Conservation (phyloP, 1,284 basidiomycete species). For the Vanrija sp. region DNA sequence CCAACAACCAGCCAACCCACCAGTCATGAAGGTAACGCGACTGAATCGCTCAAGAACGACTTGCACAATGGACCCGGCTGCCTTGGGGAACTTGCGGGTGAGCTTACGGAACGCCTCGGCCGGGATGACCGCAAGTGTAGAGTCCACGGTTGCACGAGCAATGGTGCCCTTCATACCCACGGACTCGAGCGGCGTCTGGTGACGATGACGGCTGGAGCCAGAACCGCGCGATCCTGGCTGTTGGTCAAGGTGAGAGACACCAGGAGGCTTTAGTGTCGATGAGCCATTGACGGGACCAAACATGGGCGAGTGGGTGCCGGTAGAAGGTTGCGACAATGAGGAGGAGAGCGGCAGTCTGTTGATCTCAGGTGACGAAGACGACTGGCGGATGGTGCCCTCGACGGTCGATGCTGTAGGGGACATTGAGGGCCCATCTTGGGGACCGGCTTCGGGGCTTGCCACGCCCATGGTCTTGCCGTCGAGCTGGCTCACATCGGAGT, state of each 20-base stretch:
- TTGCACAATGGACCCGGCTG: conserved; percentile 87
- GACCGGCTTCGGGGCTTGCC: neutral
- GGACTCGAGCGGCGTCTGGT: neutral
- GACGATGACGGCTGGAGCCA: neutral
- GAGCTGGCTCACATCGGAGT: conserved; percentile 48
- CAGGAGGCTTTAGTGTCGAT: neutral
- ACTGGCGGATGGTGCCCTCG: conserved; percentile 4
- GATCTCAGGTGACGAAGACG: neutral
- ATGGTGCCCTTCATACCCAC: conserved; percentile 53
- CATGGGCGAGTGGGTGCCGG: neutral
- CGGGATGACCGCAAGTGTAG: conserved; percentile 96
- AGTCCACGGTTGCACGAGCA: conserved; percentile 87
- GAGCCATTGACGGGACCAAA: neutral
- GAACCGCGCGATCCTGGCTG: neutral
- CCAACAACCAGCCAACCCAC: conserved; percentile 15
- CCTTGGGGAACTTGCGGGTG: conserved; percentile 93
- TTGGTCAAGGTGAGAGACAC: neutral
- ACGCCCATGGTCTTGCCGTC: conserved; percentile 24
- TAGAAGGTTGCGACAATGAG: neutral
- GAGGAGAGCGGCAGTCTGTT: too few species aligned
- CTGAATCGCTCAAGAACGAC: conserved; percentile 77
- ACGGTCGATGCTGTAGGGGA: neutral
- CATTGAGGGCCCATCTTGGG: too few species aligned
- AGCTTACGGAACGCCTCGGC: conserved; percentile 81
- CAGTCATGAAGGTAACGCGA: conserved; percentile 82